Percentiles rank a stretch among this genome's conserved stretches.
These are phyloP conservation scores for Penicillium sp. DNA, from an alignment of 2,329 filamentous ascomycete genomes.

Conservation along the genomic window DNA sequence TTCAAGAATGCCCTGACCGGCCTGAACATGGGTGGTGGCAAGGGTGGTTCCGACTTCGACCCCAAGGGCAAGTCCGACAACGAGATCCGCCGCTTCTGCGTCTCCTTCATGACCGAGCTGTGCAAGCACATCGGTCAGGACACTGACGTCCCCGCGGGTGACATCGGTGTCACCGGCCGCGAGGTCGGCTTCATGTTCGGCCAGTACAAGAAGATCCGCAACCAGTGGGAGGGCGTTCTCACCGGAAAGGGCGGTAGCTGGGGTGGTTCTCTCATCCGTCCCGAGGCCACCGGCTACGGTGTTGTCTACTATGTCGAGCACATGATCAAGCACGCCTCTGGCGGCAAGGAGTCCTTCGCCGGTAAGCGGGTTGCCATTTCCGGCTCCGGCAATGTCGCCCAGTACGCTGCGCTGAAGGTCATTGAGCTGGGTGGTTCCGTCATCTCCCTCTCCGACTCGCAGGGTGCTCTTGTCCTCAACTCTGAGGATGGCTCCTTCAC, in stretches of 20 bases:
- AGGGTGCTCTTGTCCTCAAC: slow-evolving; percentile 78
- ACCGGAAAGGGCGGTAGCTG: slow-evolving; percentile 93
- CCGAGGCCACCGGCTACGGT: slow-evolving; percentile 96
- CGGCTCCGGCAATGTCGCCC: slow-evolving; percentile 95
- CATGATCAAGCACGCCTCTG: slow-evolving; percentile 86
- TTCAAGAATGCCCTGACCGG: slow-evolving; percentile 99
- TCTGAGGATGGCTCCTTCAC: slow-evolving; percentile 72
- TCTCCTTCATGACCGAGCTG: slow-evolving; percentile 93
- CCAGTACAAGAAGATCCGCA: slow-evolving; percentile 83
- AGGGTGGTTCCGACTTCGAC: slow-evolving; percentile 97
- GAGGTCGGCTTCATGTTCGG: slow-evolving; percentile 97
- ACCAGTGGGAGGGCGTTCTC: slow-evolving; percentile 93
- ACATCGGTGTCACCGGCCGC: slow-evolving; percentile 89
- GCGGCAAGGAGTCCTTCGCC: slow-evolving; percentile 78
- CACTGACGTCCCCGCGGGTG: slow-evolving; percentile 94
- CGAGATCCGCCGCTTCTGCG: slow-evolving; percentile 97
- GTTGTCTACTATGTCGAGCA: slow-evolving; percentile 95
- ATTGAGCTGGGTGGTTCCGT: slow-evolving; percentile 95
- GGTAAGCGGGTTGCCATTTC: slow-evolving; percentile 96
- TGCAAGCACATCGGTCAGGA: slow-evolving; percentile 95
- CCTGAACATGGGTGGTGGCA: slow-evolving; percentile 93
- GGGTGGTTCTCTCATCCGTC: slow-evolving; percentile 92
- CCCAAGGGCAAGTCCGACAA: slow-evolving; percentile 97
- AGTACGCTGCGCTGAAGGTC: slow-evolving; percentile 94
- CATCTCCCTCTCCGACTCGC: slow-evolving; percentile 90